These are phyloP conservation scores for Mucor velutinosus DNA, from an alignment of 371 early-diverging fungal species.

Conservation along the genomic window DNA sequence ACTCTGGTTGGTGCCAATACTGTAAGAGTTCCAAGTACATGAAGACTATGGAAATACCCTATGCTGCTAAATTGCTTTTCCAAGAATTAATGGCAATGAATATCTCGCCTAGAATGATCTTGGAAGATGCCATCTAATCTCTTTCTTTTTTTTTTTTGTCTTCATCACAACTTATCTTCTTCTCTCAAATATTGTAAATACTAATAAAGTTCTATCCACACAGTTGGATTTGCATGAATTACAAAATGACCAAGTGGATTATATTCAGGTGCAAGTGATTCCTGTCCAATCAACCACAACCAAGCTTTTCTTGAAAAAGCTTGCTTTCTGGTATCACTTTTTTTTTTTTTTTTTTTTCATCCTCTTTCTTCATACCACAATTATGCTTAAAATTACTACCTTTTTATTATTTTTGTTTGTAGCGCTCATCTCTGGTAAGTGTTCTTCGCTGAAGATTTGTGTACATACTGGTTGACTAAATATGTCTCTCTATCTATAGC, in stretches of 20 bases:
- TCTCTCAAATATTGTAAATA: slow-evolving; percentile 9
- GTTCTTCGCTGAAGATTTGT: not conserved
- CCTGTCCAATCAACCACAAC: not conserved
- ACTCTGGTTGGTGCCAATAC: slow-evolving; percentile 94
- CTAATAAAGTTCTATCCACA: not conserved
- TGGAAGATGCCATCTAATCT: slow-evolving; percentile 50
- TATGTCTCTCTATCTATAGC: not conserved
- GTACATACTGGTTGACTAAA: not conserved
- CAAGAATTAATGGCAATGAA: slow-evolving; percentile 98
- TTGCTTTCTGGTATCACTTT: not conserved
- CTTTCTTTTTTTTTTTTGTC: not conserved
- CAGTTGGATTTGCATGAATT: slow-evolving; percentile 1
- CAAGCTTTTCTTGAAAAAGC: not conserved
- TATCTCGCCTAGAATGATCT: slow-evolving; percentile 78
- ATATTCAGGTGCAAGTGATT: not conserved
- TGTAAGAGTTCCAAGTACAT: slow-evolving; percentile 90
- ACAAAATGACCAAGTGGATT: not conserved
- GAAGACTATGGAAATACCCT: slow-evolving; percentile 94
- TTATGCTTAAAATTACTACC: slow-evolving; percentile 3
- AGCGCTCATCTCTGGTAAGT: slow-evolving; percentile 5
- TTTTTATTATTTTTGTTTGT: slow-evolving; percentile 8
- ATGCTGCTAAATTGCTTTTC: slow-evolving; percentile 95
- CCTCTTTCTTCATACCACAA: not conserved
- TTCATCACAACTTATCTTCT: not conserved
- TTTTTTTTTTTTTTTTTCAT: not conserved